Percentiles rank a stretch among this genome's conserved stretches.
phyloP scores from a whole-genome alignment of 177 flowering plant genomes.

The Vitis hybrid region DNA sequence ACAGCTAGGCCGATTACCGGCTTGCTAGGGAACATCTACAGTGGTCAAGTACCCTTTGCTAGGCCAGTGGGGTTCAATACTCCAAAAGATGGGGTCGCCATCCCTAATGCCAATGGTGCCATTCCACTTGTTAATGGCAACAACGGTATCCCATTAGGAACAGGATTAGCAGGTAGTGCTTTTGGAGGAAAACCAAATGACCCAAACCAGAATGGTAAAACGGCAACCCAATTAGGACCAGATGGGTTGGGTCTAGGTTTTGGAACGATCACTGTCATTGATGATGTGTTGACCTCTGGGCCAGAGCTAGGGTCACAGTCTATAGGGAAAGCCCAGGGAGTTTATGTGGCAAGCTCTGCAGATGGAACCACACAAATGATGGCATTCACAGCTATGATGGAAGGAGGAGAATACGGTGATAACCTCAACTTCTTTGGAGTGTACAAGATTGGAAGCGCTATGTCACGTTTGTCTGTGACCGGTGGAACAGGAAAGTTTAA shows the following conservation, averaged over 20 bases:
- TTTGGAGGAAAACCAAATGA: slow-evolving; percentile 32
- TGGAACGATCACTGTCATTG: slow-evolving; percentile 65
- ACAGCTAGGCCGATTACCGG: slow-evolving; percentile 68
- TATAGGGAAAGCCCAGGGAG: slow-evolving; percentile 76
- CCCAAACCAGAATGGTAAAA: slow-evolving; percentile 16
- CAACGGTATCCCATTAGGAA: slow-evolving; percentile 59
- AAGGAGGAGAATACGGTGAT: slow-evolving; percentile 83
- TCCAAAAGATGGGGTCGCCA: slow-evolving; percentile 47
- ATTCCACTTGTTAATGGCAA: slow-evolving; percentile 44
- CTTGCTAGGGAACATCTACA: slow-evolving; percentile 65
- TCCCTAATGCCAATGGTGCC: slow-evolving; percentile 63
- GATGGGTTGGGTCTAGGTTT: slow-evolving; percentile 61
- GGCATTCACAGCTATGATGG: slow-evolving; percentile 81
- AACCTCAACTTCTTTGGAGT: slow-evolving; percentile 77
- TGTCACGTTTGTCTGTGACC: slow-evolving; percentile 63
- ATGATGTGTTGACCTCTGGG: slow-evolving; percentile 47
- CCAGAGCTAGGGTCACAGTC: slow-evolving; percentile 52
- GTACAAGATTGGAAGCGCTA: slow-evolving; percentile 55
- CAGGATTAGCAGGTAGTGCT: slow-evolving; percentile 51
- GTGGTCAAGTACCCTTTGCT: slow-evolving; percentile 66
- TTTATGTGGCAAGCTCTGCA: slow-evolving; percentile 80
- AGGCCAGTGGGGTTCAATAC: slow-evolving; percentile 51
- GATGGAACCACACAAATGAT: slow-evolving; percentile 80
- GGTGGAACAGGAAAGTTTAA: slow-evolving; percentile 84
- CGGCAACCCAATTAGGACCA: slow-evolving; percentile 39